Conservation (phyloP, 2,329 filamentous ascomycete species). For the Fusarium bulbicola region DNA sequence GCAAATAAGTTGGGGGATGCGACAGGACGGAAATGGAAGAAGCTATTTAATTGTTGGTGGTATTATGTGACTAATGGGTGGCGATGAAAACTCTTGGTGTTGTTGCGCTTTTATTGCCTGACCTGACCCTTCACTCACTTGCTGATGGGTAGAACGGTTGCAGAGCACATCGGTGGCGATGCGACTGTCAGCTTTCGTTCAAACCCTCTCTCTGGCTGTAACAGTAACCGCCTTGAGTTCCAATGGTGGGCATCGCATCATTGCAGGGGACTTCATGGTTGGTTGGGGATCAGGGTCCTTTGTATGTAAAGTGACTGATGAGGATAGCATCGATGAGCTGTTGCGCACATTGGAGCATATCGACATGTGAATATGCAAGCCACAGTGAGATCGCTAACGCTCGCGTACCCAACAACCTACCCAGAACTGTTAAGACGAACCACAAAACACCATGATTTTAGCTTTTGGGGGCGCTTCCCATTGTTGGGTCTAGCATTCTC, state of each 20-base stretch:
- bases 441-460: slow-evolving; percentile 8
- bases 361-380: slow-evolving; percentile 19
- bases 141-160: slow-evolving; percentile 1
- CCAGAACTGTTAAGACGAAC: slow-evolving; percentile 18
- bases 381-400: slow-evolving; percentile 18
- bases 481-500: slow-evolving; percentile 17
- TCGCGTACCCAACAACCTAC: slow-evolving; percentile 3
- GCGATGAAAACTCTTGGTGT: slow-evolving; percentile 25
- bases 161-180: slow-evolving; percentile 15
- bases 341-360: neutral
- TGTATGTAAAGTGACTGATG: slow-evolving; percentile 1
- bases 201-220: neutral
- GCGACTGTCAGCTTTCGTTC: neutral
- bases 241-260: slow-evolving; percentile 12
- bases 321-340: neutral
- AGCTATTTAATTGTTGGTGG: slow-evolving; percentile 9
- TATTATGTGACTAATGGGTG: slow-evolving; percentile 23
- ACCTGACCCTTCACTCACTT: neutral
- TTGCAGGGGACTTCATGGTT: slow-evolving; percentile 19
- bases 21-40: slow-evolving; percentile 20
- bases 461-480: slow-evolving; percentile 13
- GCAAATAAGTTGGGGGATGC: slow-evolving; percentile 1
- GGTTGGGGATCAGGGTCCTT: slow-evolving; percentile 17
- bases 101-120: slow-evolving; percentile 8
- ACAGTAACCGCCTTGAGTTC: neutral